These are phyloP conservation scores for Talaromyces amestolkiae DNA, from an alignment of 2,329 filamentous ascomycete species.

Conservation along the genomic window DNA sequence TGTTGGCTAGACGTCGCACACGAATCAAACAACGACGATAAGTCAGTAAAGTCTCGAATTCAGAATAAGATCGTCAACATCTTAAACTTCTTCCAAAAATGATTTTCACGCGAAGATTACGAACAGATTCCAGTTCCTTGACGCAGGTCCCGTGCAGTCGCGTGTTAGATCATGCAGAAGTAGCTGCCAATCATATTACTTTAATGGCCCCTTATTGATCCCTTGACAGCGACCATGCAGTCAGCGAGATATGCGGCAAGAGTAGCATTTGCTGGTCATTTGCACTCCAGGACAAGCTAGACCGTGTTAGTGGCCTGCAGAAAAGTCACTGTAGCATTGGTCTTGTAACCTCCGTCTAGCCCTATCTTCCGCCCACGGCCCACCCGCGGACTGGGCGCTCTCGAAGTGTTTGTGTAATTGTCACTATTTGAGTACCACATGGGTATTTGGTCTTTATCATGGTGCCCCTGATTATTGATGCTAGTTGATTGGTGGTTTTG, in stretches of 20 bases:
- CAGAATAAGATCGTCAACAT: not conserved
- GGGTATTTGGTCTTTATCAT: not conserved
- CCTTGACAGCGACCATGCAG: not conserved
- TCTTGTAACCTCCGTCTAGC: constrained; percentile 15
- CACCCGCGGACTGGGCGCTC: not conserved
- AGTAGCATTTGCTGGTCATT: not conserved
- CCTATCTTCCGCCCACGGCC: constrained; percentile 12
- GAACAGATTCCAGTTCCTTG: not conserved
- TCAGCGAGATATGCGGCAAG: constrained; percentile 1
- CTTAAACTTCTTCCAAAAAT: not conserved
- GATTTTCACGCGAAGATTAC: not conserved
- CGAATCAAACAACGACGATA: not conserved
- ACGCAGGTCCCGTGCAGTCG: not conserved
- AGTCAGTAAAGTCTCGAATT: not conserved
- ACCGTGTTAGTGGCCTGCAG: constrained; percentile 4
- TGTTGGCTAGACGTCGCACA: not conserved
- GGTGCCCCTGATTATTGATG: not conserved
- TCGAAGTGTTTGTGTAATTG: not conserved
- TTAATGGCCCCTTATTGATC: not conserved
- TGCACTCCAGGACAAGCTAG: not conserved
- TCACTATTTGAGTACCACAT: not conserved
- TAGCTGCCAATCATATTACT: not conserved
- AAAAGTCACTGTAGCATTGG: constrained; percentile 18
- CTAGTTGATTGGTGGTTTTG: no score
- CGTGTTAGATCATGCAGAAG: not conserved